These are phyloP conservation scores for Gleditsia sinensis DNA, from an alignment of 306 rosid genomes.

Conservation along the genomic window DNA sequence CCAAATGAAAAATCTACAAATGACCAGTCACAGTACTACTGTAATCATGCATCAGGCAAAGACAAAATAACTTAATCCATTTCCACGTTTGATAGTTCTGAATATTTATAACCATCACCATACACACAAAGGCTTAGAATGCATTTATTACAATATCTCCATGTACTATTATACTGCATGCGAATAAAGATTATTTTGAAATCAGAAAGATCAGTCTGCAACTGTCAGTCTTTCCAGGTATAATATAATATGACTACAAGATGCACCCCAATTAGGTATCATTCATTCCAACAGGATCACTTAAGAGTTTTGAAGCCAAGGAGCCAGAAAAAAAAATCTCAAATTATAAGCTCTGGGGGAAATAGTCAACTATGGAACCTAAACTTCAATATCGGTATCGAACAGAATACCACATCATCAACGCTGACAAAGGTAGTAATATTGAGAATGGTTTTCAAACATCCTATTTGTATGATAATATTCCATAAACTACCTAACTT, in stretches of 20 bases:
- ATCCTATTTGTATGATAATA: neutral
- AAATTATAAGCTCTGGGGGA: neutral
- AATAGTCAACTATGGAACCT: neutral
- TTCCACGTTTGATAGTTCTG: neutral
- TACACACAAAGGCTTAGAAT: neutral
- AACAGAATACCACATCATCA: neutral
- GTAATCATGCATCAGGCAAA: neutral
- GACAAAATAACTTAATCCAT: neutral
- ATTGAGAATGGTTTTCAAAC: neutral
- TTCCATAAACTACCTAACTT: neutral
- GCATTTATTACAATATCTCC: neutral
- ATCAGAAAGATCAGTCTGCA: slow-evolving; percentile 20
- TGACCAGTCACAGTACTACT: neutral
- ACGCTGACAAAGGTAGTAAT: neutral
- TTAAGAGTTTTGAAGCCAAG: neutral
- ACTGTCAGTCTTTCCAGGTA: neutral
- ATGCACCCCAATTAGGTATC: neutral
- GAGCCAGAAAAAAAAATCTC: neutral
- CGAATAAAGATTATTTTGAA: neutral
- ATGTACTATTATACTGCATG: neutral
- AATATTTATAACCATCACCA: neutral
- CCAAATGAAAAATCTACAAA: slow-evolving; percentile 11
- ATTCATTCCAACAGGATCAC: neutral
- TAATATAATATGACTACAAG: neutral
- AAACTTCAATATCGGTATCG: neutral